Conservation (phyloP, 2,329 filamentous ascomycete species). For the Epichloe typhina region DNA sequence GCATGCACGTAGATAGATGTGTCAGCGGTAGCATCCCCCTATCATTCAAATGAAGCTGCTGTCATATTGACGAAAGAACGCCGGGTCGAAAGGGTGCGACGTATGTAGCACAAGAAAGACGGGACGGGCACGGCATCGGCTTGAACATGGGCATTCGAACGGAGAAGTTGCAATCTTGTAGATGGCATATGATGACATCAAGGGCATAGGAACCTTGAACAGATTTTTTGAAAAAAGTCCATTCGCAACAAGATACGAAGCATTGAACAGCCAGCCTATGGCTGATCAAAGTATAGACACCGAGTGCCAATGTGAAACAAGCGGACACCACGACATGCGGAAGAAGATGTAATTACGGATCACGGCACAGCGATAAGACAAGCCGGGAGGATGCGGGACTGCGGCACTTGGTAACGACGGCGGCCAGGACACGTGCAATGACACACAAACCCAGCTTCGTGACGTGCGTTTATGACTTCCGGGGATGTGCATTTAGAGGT, state of each 20-base stretch:
- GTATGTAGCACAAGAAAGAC: background rate
- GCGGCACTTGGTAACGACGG: background rate
- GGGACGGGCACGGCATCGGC: background rate
- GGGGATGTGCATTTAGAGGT: too few species aligned
- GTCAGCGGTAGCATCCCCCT: background rate
- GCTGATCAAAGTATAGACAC: background rate
- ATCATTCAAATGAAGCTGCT: background rate
- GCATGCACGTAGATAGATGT: background rate
- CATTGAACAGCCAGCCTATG: background rate
- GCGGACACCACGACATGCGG: background rate
- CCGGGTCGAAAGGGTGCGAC: background rate
- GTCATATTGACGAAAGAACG: constrained; percentile 1
- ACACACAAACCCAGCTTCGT: constrained; percentile 3
- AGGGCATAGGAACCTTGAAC: background rate
- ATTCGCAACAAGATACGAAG: too few species aligned
- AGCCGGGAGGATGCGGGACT: background rate
- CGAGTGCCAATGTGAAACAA: background rate
- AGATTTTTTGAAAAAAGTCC: background rate
- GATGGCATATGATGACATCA: background rate
- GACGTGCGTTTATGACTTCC: background rate
- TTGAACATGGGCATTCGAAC: background rate
- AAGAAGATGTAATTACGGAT: background rate
- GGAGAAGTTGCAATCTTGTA: background rate
- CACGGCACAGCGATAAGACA: background rate
- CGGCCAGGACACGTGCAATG: constrained; percentile 2